phyloP scores from a whole-genome alignment of 1,139 yeast species.

The Pichia sp. region DNA sequence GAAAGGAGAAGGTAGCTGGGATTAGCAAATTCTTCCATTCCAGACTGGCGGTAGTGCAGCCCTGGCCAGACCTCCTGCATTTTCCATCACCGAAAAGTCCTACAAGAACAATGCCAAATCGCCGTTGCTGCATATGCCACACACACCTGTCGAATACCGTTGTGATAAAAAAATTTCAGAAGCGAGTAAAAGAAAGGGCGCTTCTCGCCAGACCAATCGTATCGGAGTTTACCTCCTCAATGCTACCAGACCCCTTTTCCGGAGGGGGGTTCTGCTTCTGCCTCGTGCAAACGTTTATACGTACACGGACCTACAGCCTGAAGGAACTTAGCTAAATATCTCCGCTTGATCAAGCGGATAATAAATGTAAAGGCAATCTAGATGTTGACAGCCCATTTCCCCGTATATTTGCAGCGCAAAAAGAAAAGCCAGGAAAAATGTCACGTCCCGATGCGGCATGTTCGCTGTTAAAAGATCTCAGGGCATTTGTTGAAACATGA shows the following conservation, averaged over 20 bases:
- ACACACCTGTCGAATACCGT: background rate
- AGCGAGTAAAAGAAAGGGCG: background rate
- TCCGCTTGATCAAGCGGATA: background rate
- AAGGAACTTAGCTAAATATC: too few species aligned
- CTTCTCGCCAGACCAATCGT: background rate
- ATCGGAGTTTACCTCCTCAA: background rate
- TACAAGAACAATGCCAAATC: background rate
- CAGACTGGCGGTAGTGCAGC: too few species aligned
- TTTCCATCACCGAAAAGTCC: background rate
- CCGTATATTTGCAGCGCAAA: background rate
- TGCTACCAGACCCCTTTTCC: too few species aligned
- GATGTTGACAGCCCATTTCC: background rate
- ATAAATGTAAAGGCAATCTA: background rate
- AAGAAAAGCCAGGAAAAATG: background rate
- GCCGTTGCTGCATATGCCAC: background rate
- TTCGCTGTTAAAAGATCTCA: background rate
- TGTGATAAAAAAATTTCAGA: background rate
- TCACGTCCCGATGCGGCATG: background rate
- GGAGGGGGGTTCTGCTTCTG: background rate
- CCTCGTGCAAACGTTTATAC: background rate
- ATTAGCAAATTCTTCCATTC: too few species aligned
- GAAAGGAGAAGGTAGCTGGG: too few species aligned
- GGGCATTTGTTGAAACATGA: background rate
- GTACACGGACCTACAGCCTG: background rate
- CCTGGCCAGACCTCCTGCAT: background rate